phyloP scores from a whole-genome alignment of 768 basidiomycete genomes.

The Cantharellus anzutake region DNA sequence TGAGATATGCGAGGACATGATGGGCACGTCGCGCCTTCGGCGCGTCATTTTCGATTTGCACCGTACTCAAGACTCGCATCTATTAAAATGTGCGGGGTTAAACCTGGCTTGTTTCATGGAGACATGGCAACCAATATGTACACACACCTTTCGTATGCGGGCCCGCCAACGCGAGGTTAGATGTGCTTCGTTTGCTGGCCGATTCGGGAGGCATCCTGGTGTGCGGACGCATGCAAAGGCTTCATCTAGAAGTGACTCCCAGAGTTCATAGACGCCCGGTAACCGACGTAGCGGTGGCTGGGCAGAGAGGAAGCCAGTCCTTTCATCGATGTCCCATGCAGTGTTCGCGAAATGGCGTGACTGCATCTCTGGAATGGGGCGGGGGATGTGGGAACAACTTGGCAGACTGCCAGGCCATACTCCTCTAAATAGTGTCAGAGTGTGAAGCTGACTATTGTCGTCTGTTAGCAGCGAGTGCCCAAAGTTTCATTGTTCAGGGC shows the following conservation, averaged over 20 bases:
- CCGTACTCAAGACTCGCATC: not conserved
- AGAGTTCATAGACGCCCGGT: not conserved
- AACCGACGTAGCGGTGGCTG: constrained; percentile 4
- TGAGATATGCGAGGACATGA: constrained; percentile 9
- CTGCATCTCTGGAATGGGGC: no score
- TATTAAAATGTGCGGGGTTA: not conserved
- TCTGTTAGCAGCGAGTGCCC: no score
- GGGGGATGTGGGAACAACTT: no score
- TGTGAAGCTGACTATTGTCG: no score
- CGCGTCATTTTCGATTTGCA: constrained; percentile 5
- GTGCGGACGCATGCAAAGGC: not conserved
- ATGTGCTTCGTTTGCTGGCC: not conserved
- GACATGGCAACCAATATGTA: not conserved
- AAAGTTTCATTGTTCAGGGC: no score
- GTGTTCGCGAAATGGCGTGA: no score
- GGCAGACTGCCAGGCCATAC: no score
- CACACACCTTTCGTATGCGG: not conserved
- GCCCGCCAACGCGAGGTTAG: not conserved
- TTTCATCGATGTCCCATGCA: constrained; percentile 1
- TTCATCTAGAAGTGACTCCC: constrained; percentile 5
- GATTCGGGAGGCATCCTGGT: not conserved
- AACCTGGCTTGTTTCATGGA: not conserved
- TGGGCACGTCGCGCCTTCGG: constrained; percentile 6
- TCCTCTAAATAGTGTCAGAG: no score
- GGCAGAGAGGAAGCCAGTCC: constrained; percentile 8